Evolutionary conservation across 495 filamentous ascomycete genomes (phyloP).

Genomic region (Xylaria scruposa): DNA sequence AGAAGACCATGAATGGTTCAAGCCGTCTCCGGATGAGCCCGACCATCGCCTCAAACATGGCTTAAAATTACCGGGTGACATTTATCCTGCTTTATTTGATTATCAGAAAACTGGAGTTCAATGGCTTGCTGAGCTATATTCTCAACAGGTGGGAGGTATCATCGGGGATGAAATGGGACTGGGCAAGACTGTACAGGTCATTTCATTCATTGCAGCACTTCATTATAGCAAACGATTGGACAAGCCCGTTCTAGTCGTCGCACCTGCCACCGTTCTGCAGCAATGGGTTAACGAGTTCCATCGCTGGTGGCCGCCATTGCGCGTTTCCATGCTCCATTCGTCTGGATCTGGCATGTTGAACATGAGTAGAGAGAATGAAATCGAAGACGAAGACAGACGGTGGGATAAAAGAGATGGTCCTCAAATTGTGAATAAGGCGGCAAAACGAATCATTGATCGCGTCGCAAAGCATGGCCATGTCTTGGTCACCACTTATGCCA

Average conservation of each 20-base stretch:
- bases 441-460: slow-evolving; percentile 77
- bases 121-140: slow-evolving; percentile 94
- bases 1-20: slow-evolving; percentile 78
- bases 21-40: slow-evolving; percentile 78
- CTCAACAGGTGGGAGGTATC: slow-evolving; percentile 89
- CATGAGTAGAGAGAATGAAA: slow-evolving; percentile 67
- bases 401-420: slow-evolving; percentile 53
- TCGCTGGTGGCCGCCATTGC: slow-evolving; percentile 93
- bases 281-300: slow-evolving; percentile 99
- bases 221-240: slow-evolving; percentile 86
- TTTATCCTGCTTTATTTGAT: slow-evolving; percentile 87
- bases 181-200: slow-evolving; percentile 92
- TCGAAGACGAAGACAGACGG: slow-evolving; percentile 70
- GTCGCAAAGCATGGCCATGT: slow-evolving; percentile 90
- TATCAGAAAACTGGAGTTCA: slow-evolving; percentile 96
- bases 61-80: slow-evolving; percentile 85
- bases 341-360: slow-evolving; percentile 97
- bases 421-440: slow-evolving; percentile 62
- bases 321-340: slow-evolving; percentile 92
- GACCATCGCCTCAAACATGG: slow-evolving; percentile 77
- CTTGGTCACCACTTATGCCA: slow-evolving; percentile 92
- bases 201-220: slow-evolving; percentile 87
- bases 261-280: slow-evolving; percentile 90
- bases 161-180: slow-evolving; percentile 98
- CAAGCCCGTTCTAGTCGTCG: slow-evolving; percentile 87